A percentile compares a stretch with the other conserved stretches of the same genome.
These are phyloP conservation scores for Schizothecium vesticola DNA, from an alignment of 495 filamentous ascomycete species.

Conservation along the genomic window DNA sequence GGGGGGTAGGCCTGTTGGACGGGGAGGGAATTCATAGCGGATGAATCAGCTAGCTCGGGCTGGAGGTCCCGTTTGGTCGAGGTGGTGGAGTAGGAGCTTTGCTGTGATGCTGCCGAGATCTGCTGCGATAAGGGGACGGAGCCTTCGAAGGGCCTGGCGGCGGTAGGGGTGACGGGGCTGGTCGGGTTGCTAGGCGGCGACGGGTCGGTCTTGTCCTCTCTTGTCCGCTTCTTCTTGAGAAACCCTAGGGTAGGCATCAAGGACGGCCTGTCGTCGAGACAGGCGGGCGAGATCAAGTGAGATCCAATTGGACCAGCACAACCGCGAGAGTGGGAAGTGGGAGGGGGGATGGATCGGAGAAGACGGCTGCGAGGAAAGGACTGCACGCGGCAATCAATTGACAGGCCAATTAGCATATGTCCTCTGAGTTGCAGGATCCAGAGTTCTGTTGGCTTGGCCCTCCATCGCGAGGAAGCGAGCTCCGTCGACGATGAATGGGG, in stretches of 20 bases:
- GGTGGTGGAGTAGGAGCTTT: conserved; percentile 14
- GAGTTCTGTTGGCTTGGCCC: conserved; percentile 8
- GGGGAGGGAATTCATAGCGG: conserved; percentile 35
- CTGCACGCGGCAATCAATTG: conserved; percentile 24
- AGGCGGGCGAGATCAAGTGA: conserved; percentile 11
- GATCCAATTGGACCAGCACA: conserved; percentile 22
- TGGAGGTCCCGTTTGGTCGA: conserved; percentile 23
- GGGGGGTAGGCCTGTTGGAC: conserved; percentile 28
- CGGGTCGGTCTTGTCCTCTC: conserved; percentile 57
- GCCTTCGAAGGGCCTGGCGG: conserved; percentile 42
- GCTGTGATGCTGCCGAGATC: conserved; percentile 24
- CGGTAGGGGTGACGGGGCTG: conserved; percentile 53
- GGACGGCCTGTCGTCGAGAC: conserved; percentile 15
- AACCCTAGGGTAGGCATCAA: conserved; percentile 75
- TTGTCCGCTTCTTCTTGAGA: conserved; percentile 97
- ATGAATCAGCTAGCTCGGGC: conserved; percentile 31
- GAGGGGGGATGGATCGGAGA: conserved; percentile 2
- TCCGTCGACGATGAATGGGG: background rate
- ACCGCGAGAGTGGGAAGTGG: conserved; percentile 4
- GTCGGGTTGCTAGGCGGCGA: conserved; percentile 54
- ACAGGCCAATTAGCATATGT: conserved; percentile 23
- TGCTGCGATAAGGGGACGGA: conserved; percentile 16
- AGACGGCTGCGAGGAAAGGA: conserved; percentile 13
- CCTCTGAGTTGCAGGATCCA: background rate
- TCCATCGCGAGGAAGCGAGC: conserved; percentile 2